phyloP scores from a whole-genome alignment of 805 yeast species.

The Groenewaldozyma salmanticensis region DNA sequence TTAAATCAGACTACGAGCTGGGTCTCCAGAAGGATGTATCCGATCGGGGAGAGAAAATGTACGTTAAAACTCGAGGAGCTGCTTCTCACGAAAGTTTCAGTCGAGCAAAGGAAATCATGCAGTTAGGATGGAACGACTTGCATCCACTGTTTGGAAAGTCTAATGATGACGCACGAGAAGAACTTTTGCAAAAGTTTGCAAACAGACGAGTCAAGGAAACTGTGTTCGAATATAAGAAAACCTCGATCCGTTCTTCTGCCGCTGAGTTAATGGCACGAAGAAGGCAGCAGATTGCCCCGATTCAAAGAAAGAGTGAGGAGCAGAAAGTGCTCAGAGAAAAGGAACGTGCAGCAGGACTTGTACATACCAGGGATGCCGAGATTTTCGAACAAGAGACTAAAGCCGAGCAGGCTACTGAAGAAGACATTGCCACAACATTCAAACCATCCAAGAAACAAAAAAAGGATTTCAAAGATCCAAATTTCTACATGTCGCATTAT shows the following conservation, averaged over 20 bases:
- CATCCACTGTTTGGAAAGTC: constrained; percentile 49
- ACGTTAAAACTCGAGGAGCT: constrained; percentile 72
- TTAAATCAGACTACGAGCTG: constrained; percentile 60
- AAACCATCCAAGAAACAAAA: constrained; percentile 32
- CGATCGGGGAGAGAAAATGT: constrained; percentile 77
- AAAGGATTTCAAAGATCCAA: constrained; percentile 57
- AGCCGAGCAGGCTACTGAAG: constrained; percentile 23
- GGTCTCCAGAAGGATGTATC: constrained; percentile 60
- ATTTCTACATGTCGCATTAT: constrained; percentile 76
- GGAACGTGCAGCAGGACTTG: constrained; percentile 8
- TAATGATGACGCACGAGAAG: constrained; percentile 37
- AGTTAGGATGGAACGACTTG: constrained; percentile 73
- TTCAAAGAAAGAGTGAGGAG: constrained; percentile 70
- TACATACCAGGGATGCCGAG: constrained; percentile 6
- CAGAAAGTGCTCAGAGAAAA: constrained; percentile 9
- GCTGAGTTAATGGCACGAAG: constrained; percentile 79
- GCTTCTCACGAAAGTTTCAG: constrained; percentile 83
- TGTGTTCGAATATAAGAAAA: constrained; percentile 77
- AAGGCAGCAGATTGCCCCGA: constrained; percentile 79
- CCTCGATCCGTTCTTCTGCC: constrained; percentile 28
- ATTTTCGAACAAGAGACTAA: not conserved
- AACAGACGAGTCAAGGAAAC: constrained; percentile 74
- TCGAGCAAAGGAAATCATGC: constrained; percentile 66
- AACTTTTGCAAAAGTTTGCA: constrained; percentile 59
- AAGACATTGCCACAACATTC: constrained; percentile 30